Conservation (phyloP, 2,329 filamentous ascomycete species). For the Penicillium sp. region DNA sequence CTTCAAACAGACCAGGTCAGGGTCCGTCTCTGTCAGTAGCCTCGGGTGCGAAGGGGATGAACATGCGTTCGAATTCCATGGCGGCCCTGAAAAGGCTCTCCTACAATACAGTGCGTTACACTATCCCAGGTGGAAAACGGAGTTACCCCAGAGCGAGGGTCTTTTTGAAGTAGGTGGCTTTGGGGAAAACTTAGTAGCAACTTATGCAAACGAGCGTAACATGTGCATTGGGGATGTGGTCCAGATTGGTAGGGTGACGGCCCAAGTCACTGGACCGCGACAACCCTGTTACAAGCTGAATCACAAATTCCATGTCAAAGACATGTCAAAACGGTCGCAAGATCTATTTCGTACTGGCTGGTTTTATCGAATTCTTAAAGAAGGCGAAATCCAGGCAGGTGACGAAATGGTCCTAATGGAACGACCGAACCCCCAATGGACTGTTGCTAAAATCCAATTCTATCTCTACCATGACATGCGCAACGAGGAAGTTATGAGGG, state of each 20-base stretch:
- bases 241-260: constrained; percentile 46
- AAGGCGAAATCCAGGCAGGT: constrained; percentile 53
- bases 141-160: constrained; percentile 50
- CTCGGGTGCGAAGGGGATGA: constrained; percentile 58
- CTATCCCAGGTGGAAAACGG: constrained; percentile 53
- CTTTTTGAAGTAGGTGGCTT: constrained; percentile 58
- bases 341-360: constrained; percentile 59
- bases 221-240: constrained; percentile 63
- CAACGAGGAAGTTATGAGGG: constrained; percentile 49
- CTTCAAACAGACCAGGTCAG: not conserved
- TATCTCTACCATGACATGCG: constrained; percentile 55
- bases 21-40: not conserved
- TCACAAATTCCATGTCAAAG: constrained; percentile 61
- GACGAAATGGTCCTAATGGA: constrained; percentile 56
- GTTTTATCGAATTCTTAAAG: constrained; percentile 60
- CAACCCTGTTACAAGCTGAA: constrained; percentile 68
- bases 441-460: constrained; percentile 60
- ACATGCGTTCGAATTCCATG: constrained; percentile 60
- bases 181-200: constrained; percentile 61
- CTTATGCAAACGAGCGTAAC: constrained; percentile 59
- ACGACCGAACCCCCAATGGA: constrained; percentile 57
- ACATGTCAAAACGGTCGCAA: constrained; percentile 58
- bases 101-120: constrained; percentile 59
- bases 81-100: constrained; percentile 61
- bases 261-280: constrained; percentile 39